A percentile compares a stretch with the other conserved stretches of the same genome.
Evolutionary conservation across 257 asterid species (phyloP).

Genomic region (Solanum pinnatisectum): DNA sequence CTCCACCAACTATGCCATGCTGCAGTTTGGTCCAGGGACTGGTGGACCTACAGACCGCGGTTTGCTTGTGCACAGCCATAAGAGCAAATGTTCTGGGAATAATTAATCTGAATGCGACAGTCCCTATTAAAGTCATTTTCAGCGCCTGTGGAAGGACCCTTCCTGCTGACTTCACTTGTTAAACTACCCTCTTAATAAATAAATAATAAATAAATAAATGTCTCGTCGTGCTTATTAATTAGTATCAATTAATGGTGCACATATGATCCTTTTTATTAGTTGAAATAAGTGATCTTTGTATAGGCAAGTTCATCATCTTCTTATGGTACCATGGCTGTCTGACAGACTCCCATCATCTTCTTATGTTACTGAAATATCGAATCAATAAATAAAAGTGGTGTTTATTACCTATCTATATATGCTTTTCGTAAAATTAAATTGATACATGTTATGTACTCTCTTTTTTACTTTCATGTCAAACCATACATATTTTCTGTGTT

Average conservation of each 20-base stretch:
- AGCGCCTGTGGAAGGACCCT: not conserved
- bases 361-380: not conserved
- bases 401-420: not conserved
- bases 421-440: not conserved
- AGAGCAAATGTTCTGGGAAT: not conserved
- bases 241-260: not conserved
- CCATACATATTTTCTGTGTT: not conserved
- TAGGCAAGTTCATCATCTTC: not conserved
- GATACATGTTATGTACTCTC: not conserved
- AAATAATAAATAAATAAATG: not conserved
- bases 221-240: not conserved
- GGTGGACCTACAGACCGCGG: not conserved
- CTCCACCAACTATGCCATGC: slow-evolving; percentile 13
- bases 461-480: not conserved
- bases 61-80: not conserved
- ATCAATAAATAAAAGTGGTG: not conserved
- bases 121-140: not conserved
- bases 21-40: slow-evolving; percentile 12
- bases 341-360: too few relatives aligned
- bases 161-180: not conserved
- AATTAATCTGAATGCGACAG: not conserved
- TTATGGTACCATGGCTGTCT: too few relatives aligned
- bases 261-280: too few relatives aligned
- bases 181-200: not conserved
- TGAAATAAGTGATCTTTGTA: not conserved